Conservation (phyloP, 148 eudicot genomes). For the Salicornia ramosissima region DNA sequence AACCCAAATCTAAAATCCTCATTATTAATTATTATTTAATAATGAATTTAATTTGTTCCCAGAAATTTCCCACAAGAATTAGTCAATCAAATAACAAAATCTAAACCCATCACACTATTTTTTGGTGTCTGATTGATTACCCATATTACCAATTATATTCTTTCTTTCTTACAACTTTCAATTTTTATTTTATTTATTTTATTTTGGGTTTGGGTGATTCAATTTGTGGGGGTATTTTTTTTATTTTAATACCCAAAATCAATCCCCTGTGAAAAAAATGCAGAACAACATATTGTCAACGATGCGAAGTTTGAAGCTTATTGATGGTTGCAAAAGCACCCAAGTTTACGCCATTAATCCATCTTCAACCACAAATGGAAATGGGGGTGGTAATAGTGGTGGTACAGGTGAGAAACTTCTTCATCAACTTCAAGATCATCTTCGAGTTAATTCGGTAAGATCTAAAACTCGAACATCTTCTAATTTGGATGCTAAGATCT, state of each 20-base stretch:
- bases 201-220: not conserved
- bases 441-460: constrained; percentile 61
- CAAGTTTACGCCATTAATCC: constrained; percentile 44
- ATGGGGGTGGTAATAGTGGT: constrained; percentile 26
- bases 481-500: constrained; percentile 9
- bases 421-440: constrained; percentile 59
- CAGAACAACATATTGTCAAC: constrained; percentile 58
- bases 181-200: not conserved
- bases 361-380: constrained; percentile 11
- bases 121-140: constrained; percentile 5
- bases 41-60: not conserved
- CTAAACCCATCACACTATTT: not conserved
- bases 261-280: constrained; percentile 19
- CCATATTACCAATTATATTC: not conserved
- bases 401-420: constrained; percentile 43
- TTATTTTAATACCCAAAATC: not conserved
- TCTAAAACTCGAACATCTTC: constrained; percentile 32
- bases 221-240: not conserved
- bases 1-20: too few species aligned
- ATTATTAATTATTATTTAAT: not conserved
- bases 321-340: constrained; percentile 51
- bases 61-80: constrained; percentile 4
- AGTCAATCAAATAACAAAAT: not conserved
- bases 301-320: constrained; percentile 59
- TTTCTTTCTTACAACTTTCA: not conserved